phyloP scores from a whole-genome alignment of 495 filamentous ascomycete species.

The Astrothelium subdiscretum region DNA sequence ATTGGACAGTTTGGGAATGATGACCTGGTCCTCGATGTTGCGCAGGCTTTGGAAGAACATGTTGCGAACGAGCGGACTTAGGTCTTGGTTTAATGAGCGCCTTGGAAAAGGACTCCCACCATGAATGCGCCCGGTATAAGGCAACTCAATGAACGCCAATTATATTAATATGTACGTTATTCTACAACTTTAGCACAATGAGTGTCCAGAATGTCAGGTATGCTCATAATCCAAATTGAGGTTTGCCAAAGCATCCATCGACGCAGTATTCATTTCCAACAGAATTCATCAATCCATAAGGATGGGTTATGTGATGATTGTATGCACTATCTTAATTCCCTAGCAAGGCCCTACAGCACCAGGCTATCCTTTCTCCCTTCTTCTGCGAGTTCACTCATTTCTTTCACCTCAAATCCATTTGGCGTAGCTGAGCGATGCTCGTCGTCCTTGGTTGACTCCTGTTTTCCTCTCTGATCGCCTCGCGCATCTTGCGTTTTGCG shows the following conservation, averaged over 20 bases:
- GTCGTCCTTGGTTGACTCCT: background rate
- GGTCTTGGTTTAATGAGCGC: background rate
- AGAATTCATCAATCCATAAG: background rate
- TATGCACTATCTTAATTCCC: no score
- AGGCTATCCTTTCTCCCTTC: background rate
- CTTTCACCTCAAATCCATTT: background rate
- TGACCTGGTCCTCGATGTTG: conserved; percentile 46
- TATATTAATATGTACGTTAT: no score
- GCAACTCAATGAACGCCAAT: no score
- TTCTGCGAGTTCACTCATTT: background rate
- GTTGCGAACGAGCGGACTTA: background rate
- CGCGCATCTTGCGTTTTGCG: background rate
- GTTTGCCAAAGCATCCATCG: background rate
- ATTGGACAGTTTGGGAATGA: conserved; percentile 91
- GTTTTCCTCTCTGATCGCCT: background rate
- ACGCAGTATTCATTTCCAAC: background rate
- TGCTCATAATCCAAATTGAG: background rate
- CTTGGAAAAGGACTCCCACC: background rate
- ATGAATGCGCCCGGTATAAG: no score
- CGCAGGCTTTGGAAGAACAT: conserved; percentile 32
- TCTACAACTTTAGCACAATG: background rate
- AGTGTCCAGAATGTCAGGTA: background rate
- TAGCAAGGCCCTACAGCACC: no score
- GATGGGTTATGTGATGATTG: no score
- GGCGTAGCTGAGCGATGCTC: background rate